phyloP scores from a whole-genome alignment of 225 moss, liverwort and hornwort genomes.

The Sphagnum tenellum region DNA sequence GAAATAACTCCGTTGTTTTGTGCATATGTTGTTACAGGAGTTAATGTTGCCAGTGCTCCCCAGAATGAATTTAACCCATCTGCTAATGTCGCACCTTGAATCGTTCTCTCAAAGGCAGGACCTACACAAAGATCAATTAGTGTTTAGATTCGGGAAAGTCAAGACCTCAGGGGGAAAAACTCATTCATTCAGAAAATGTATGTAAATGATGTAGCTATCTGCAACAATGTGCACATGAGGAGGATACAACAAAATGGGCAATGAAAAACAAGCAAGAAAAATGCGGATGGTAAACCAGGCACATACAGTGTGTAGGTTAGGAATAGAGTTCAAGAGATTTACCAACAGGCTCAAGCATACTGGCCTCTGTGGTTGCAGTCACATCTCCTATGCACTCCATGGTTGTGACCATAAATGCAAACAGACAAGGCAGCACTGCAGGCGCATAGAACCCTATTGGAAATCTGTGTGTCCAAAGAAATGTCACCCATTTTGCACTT shows the following conservation, averaged over 20 bases:
- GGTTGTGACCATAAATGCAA: slow-evolving; percentile 75
- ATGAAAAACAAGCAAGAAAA: neutral
- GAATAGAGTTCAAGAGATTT: neutral
- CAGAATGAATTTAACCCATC: slow-evolving; percentile 77
- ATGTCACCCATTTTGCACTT: slow-evolving; percentile 65
- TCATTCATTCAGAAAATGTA: no score
- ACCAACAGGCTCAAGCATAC: slow-evolving; percentile 62
- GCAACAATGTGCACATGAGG: no score
- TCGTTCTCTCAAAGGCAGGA: slow-evolving; percentile 41
- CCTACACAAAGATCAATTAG: slow-evolving; percentile 12
- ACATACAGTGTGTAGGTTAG: neutral
- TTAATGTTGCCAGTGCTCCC: slow-evolving; percentile 57
- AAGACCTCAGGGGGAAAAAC: no score
- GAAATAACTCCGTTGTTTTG: slow-evolving; percentile 96
- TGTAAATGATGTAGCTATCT: no score
- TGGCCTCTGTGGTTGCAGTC: slow-evolving; percentile 86
- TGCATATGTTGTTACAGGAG: slow-evolving; percentile 82
- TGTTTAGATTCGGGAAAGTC: no score
- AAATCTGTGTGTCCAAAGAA: slow-evolving; percentile 56
- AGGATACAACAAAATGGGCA: neutral
- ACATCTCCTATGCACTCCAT: slow-evolving; percentile 97
- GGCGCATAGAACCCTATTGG: slow-evolving; percentile 74
- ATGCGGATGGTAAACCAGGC: neutral
- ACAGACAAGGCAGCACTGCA: slow-evolving; percentile 63
- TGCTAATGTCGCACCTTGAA: slow-evolving; percentile 74